Evolutionary conservation across 805 yeast species (phyloP), one percentile per base, ranked within the genome.

Genomic region (Blastobotrys parvus): DNA sequence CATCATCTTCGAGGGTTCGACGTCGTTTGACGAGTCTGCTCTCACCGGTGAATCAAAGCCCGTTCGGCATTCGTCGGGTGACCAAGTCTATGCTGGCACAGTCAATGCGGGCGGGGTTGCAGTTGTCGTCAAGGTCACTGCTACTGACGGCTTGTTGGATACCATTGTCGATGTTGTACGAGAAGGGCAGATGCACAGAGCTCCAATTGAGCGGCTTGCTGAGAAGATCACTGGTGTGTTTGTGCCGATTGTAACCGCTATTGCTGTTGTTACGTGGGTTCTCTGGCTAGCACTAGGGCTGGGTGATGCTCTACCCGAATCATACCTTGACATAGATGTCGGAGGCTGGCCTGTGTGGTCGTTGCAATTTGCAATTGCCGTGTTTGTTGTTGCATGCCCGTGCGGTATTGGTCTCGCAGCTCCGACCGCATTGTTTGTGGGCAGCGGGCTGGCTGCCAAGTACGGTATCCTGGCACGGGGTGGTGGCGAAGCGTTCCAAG

Each of bases 11-110:
- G 59, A 67, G 4, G 97, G 97, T 3, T 67, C 66, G 15, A 74
- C 90, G 45, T 90, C 85, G 49, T 80, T 87, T 60, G 95, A 90
- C 59, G 97, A 90, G 65, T 75, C 88, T 22, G 80, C 95, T 3
- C 69, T 90, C 21, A 90, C 97, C 2, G 98, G 98, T 52, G 98
- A 90, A 65, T 51, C 65, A 0, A 59, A 65, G 13, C 84, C 88
- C 1, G 78, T 80, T 11, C 62, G 62, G 16, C 82, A 76, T 51
- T 42, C 46, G 0, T 62, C 64, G 0, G 89, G 89, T 0, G 86
- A 81, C 47, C 82, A 77, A 47, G 67, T 82, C 2, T 82, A 73
- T 61, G 77, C 87, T 0, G 92, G 90, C 1, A 81, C 90, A 0
- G 69, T 80, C 4, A 83, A 82, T 54, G 63, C 66, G 13, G 87